Conservation (phyloP, 495 filamentous ascomycete genomes). For the Hyaloscypha variabilis region DNA sequence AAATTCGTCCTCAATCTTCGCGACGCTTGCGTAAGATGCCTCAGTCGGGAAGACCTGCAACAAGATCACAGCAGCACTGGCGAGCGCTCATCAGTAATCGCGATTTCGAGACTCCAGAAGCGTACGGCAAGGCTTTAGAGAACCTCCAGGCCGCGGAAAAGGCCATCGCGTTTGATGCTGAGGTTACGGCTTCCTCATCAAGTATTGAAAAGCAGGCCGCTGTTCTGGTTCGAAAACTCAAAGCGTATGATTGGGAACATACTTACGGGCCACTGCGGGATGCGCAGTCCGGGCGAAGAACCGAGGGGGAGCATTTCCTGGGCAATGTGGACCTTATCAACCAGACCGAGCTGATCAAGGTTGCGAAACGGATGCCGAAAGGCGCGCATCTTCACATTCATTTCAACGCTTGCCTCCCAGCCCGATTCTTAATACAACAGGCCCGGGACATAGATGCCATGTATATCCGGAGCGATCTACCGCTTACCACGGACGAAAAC, state of each 20-base stretch:
- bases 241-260: slow-evolving; percentile 23
- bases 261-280: slow-evolving; percentile 23
- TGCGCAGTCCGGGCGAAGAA: slow-evolving; percentile 10
- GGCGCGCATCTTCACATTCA: slow-evolving; percentile 59
- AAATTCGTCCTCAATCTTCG: slow-evolving; percentile 12
- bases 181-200: slow-evolving; percentile 16
- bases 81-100: slow-evolving; percentile 7
- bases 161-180: slow-evolving; percentile 27
- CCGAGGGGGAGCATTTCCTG: slow-evolving; percentile 48
- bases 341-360: slow-evolving; percentile 43
- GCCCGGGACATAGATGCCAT: slow-evolving; percentile 51
- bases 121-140: slow-evolving; percentile 23
- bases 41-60: slow-evolving; percentile 11
- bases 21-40: slow-evolving; percentile 29
- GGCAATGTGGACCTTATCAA: slow-evolving; percentile 49
- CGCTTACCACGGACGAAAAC: slow-evolving; percentile 28
- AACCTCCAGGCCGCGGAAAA: slow-evolving; percentile 24
- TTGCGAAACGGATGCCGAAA: slow-evolving; percentile 50
- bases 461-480: slow-evolving; percentile 53
- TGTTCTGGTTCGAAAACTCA: slow-evolving; percentile 27
- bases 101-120: slow-evolving; percentile 19
- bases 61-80: slow-evolving; percentile 22
- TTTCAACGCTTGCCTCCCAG: slow-evolving; percentile 57
- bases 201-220: slow-evolving; percentile 25
- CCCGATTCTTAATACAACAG: slow-evolving; percentile 49